Conservation (phyloP, 2,329 filamentous ascomycete species). For the Alternaria sp. region DNA sequence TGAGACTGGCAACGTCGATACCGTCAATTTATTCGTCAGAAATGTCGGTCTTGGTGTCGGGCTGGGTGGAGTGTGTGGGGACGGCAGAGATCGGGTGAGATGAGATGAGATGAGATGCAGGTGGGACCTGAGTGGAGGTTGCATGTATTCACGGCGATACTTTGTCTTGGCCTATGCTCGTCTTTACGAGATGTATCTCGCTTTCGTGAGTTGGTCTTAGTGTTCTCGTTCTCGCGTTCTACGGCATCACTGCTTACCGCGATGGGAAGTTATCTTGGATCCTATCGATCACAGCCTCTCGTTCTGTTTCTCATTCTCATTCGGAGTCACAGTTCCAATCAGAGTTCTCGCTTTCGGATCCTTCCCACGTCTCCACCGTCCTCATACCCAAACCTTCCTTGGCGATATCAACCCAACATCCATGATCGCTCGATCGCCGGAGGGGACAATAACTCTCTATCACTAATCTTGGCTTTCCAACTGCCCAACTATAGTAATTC, state of each 20-base stretch:
- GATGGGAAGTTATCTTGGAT: neutral
- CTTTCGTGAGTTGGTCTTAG: neutral
- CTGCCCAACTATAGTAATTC: neutral
- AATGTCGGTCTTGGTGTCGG: neutral
- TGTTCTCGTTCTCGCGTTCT: neutral
- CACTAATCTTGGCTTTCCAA: neutral
- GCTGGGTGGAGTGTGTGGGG: neutral
- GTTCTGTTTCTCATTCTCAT: neutral
- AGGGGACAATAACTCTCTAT: neutral
- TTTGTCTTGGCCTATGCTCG: neutral
- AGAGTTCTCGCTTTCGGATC: neutral
- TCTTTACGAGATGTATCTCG: neutral
- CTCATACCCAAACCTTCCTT: neutral
- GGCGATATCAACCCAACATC: neutral
- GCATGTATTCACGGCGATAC: neutral
- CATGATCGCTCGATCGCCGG: neutral
- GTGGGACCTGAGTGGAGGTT: neutral
- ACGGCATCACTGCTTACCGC: neutral
- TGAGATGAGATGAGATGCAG: neutral
- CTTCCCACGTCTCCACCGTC: neutral
- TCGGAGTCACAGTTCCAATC: neutral
- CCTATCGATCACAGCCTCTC: neutral
- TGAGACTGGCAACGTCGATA: neutral
- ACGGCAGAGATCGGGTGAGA: neutral
- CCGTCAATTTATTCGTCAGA: neutral